These are phyloP conservation scores for Xenosphaeropsis pyriputrescens DNA, from an alignment of 2,329 filamentous ascomycete genomes.

Conservation along the genomic window DNA sequence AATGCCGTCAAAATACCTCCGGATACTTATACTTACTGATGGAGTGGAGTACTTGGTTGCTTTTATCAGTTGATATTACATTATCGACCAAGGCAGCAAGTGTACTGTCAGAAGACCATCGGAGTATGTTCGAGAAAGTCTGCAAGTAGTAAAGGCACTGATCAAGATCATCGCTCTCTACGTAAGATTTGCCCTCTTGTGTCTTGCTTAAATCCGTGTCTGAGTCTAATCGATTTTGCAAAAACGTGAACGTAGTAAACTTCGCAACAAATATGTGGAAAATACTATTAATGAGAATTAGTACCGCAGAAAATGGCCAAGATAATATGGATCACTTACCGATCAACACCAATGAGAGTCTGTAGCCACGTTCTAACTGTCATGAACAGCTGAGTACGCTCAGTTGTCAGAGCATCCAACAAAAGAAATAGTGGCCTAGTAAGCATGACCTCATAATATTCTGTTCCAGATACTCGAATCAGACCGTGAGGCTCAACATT, in stretches of 20 bases:
- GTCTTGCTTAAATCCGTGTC: too few relatives aligned
- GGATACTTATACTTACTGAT: constrained; percentile 38
- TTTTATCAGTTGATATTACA: constrained; percentile 30
- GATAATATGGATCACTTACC: constrained; percentile 24
- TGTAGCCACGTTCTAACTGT: constrained; percentile 72
- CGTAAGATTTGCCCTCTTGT: constrained; percentile 13
- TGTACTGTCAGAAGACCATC: constrained; percentile 50
- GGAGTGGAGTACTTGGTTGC: constrained; percentile 25
- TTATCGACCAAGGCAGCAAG: constrained; percentile 59
- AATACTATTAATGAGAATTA: constrained; percentile 25
- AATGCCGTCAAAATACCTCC: not conserved
- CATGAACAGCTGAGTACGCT: constrained; percentile 59
- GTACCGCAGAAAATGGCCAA: constrained; percentile 8
- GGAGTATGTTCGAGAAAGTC: constrained; percentile 58
- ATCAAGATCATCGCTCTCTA: constrained; percentile 53
- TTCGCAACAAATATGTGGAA: constrained; percentile 46
- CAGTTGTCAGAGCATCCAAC: constrained; percentile 62
- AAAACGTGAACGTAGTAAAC: constrained; percentile 37
- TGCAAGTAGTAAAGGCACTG: constrained; percentile 67
- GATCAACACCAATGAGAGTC: constrained; percentile 45
- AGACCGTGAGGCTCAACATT: constrained; percentile 18
- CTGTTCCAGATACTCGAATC: constrained; percentile 35
- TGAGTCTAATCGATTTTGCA: constrained; percentile 18
- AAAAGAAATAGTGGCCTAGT: constrained; percentile 70
- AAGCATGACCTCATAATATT: constrained; percentile 59